These are phyloP conservation scores for Epichloe uncinata DNA, from an alignment of 2,329 filamentous ascomycete genomes.

Conservation along the genomic window DNA sequence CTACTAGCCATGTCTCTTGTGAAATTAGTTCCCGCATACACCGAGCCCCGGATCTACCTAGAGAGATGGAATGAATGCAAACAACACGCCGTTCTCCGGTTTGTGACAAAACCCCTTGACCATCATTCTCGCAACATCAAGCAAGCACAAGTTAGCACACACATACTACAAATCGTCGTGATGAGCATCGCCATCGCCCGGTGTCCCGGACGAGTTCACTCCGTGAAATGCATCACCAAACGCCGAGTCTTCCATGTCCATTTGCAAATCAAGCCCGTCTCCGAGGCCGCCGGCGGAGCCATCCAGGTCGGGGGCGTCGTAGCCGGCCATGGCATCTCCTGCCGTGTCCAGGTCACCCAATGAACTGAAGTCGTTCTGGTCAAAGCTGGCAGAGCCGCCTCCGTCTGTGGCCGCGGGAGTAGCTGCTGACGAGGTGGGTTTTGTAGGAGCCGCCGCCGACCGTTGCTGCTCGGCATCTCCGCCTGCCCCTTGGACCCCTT, in stretches of 20 bases:
- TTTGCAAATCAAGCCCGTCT: slow-evolving; percentile 44
- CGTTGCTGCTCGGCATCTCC: slow-evolving; percentile 9
- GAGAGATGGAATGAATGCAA: slow-evolving; percentile 1
- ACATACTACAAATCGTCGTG: slow-evolving; percentile 19
- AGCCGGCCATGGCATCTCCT: slow-evolving; percentile 56
- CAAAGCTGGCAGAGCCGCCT: slow-evolving; percentile 31
- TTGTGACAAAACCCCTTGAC: no score
- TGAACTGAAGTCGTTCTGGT: slow-evolving; percentile 49
- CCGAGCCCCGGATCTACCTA: slow-evolving; percentile 1
- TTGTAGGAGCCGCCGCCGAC: slow-evolving; percentile 15
- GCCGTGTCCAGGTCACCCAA: slow-evolving; percentile 56
- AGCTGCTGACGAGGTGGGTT: slow-evolving; percentile 27
- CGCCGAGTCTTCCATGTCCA: slow-evolving; percentile 65
- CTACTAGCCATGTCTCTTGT: no score
- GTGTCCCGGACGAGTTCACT: slow-evolving; percentile 30
- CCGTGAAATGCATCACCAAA: slow-evolving; percentile 76
- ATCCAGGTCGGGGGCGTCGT: slow-evolving; percentile 43
- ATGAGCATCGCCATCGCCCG: slow-evolving; percentile 21
- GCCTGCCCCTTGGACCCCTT: not conserved
- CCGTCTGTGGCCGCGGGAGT: slow-evolving; percentile 30
- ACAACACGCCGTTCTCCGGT: no score
- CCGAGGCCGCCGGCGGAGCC: slow-evolving; percentile 31
- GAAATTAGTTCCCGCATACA: not conserved
- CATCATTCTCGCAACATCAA: no score
- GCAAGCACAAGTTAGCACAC: no score